Base-by-base conservation (phyloP, 2,329 filamentous ascomycete genomes). In the Ophiostoma sp. region DNA sequence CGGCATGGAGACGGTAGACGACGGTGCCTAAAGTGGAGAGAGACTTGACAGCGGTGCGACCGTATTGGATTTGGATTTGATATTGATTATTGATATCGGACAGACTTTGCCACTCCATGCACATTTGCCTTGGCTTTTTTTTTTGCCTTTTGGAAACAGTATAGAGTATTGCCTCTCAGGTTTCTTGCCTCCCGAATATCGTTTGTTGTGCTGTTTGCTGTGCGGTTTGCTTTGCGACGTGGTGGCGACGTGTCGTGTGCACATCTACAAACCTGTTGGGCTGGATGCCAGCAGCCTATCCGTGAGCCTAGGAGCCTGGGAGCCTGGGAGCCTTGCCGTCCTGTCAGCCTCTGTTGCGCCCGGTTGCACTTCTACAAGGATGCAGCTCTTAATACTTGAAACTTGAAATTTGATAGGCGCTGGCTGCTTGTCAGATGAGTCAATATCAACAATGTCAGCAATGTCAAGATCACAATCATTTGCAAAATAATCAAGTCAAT, bases 11-110 rank as follows among this genome's bases (percentile, higher is more conserved):
- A 57, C 52, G 3, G 13, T 13, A 27, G 54, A 13, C 60, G 15
- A 20, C 33, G 10, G 35, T 39, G 62, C 62, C 62, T 20, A 65
- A 65, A 65, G 62, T 65, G 62, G 62, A 65, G 62, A 33, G 57
- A 57, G 1, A 31, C 3, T 57, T 57, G 52, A 57, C 52, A 57
- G 52, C 52, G 52, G 52, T 57, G 52, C 27, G 23, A 10, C 52
- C 52, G 23, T 31, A 62, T 62, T 62, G 57, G 57, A 33, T 41
- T 15, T 4, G 13, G 39, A 13, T 41, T 41, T 41, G 36, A 39
- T 39, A 39, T 41, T 11, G 39, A 13, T 15, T 13, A 41, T 11
- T 11, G 39, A 41, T 41, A 41, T 41, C 35, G 57, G 57, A 62
- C 57, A 57, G 52, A 8, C n/a, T 1, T 57, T 15, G 52, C 52